Base-by-base conservation (phyloP, 1,284 basidiomycete species). In the Rhodotorula sp. region DNA sequence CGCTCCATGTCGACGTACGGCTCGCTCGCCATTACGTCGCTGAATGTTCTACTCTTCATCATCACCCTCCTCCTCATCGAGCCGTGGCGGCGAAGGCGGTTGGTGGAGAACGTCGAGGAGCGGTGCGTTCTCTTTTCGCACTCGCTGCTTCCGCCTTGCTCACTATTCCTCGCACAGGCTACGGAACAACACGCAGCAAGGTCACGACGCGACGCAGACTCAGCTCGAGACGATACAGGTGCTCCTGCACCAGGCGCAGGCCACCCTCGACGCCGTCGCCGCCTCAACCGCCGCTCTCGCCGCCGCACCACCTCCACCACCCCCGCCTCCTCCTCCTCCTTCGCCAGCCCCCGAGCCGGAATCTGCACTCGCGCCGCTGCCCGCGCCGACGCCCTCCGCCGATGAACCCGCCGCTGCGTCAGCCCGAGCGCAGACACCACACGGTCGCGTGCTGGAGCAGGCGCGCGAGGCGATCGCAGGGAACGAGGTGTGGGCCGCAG, bases 1-100 rank as follows among this genome's bases (percentile, higher is more conserved):
- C 87, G 94, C 54, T 92, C 91, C 76, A 90, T 91, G 55, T 91
- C 91, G 67, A 96, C 94, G 12, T 96, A 95, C 81, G 93, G 92
- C 2, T 90, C 89, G 58, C 84, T 97, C 70, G 89, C 88, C 3
- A 93, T 88, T 60, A 86, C 97, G 32, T 89, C 88, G 19, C 86
- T 94, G 72, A 97, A 97, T 82, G 83, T 97, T 81, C 76, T 91
- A 61, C 90, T 97, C 54, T 97, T 97, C 80, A 82, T 97, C 61
- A 83, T 90, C 68, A 94, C 94, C 15, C 92, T 95, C 73, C 81
- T 91, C 27, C 82, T 95, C 60, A 91, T 97, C 59, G 94, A 97
- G 82, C 94, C 94, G 3, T 97, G 92, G 91, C 97, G 97, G 82
- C 85, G 94, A 68, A 85, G 86, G 76, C 84, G 88, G 76, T 83